Percentiles rank a stretch among this genome's conserved stretches.
phyloP scores from a whole-genome alignment of 129 eudicot genomes.

The Gnaphalium uliginosum region DNA sequence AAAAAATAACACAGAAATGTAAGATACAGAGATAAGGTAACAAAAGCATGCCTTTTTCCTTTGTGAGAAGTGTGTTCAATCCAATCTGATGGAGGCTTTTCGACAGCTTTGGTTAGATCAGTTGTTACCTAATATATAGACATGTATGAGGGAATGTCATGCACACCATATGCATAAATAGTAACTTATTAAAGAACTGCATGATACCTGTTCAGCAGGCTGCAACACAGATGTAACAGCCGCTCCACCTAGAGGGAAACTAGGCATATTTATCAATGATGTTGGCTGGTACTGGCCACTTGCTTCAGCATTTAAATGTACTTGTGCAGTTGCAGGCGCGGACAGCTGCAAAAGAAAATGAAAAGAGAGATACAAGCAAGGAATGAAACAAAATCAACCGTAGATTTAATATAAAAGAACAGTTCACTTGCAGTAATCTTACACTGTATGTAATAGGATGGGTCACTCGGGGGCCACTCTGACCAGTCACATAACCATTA shows the following conservation, averaged over 20 bases:
- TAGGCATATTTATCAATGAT: slow-evolving; percentile 42
- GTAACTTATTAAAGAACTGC: background rate
- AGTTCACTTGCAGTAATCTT: slow-evolving; percentile 29
- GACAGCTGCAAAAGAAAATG: slow-evolving; percentile 37
- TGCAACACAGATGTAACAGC: slow-evolving; percentile 43
- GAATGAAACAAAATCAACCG: slow-evolving; percentile 6
- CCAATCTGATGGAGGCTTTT: slow-evolving; percentile 62
- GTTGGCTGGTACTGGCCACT: slow-evolving; percentile 50
- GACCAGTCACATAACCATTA: slow-evolving; percentile 49
- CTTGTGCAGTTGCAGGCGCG: slow-evolving; percentile 51
- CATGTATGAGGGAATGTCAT: slow-evolving; percentile 20
- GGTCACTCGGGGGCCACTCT: slow-evolving; percentile 56
- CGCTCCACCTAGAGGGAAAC: slow-evolving; percentile 50
- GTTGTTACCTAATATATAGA: slow-evolving; percentile 44
- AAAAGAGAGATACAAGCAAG: slow-evolving; percentile 12
- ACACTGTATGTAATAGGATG: slow-evolving; percentile 52
- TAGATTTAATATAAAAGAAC: background rate
- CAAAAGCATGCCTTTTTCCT: slow-evolving; percentile 65
- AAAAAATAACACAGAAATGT: background rate
- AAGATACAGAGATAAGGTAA: background rate
- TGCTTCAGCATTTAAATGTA: slow-evolving; percentile 51
- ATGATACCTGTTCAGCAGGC: slow-evolving; percentile 37
- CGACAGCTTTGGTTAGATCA: slow-evolving; percentile 31
- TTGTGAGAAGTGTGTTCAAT: slow-evolving; percentile 64
- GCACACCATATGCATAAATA: background rate